phyloP scores from a whole-genome alignment of 1,139 yeast species.

The Candida tropicalis region DNA sequence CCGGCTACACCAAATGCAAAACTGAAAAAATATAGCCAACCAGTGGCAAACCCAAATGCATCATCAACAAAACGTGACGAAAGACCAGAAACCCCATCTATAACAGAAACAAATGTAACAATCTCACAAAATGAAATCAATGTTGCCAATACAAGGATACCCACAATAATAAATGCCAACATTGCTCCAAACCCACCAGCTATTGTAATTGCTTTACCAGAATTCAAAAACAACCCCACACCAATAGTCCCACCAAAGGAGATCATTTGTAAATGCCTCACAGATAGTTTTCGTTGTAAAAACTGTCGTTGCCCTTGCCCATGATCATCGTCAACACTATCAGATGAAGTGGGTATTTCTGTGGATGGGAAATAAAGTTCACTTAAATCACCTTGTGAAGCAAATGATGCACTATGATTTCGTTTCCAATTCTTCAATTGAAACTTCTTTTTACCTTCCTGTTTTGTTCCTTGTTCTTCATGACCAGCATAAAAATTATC shows the following conservation, averaged over 20 bases:
- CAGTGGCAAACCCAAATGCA: constrained; percentile 82
- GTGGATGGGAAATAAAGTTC: constrained; percentile 14
- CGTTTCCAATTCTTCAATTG: constrained; percentile 13
- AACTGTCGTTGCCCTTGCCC: constrained; percentile 8
- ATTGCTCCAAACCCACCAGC: constrained; percentile 86
- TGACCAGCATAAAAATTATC: constrained; percentile 31
- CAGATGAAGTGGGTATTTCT: constrained; percentile 16
- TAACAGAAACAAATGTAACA: constrained; percentile 80
- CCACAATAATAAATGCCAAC: constrained; percentile 69
- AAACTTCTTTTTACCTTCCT: constrained; percentile 4
- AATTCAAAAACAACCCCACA: constrained; percentile 73
- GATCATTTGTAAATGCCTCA: constrained; percentile 78
- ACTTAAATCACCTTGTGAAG: constrained; percentile 13
- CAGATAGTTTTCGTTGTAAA: constrained; percentile 58
- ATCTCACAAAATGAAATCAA: constrained; percentile 82
- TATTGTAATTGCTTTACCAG: constrained; percentile 77
- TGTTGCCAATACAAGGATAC: constrained; percentile 67
- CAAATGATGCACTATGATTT: constrained; percentile 11
- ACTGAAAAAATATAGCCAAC: constrained; percentile 76
- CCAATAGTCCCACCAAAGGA: constrained; percentile 85
- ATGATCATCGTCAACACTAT: constrained; percentile 1
- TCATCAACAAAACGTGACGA: constrained; percentile 82
- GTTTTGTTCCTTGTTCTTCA: constrained; percentile 13
- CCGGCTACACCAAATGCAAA: constrained; percentile 77
- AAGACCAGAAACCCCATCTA: constrained; percentile 77